A percentile compares a stretch with the other conserved stretches of the same genome.
Conservation (phyloP, 257 asterid genomes). For the Echium plantagineum region DNA sequence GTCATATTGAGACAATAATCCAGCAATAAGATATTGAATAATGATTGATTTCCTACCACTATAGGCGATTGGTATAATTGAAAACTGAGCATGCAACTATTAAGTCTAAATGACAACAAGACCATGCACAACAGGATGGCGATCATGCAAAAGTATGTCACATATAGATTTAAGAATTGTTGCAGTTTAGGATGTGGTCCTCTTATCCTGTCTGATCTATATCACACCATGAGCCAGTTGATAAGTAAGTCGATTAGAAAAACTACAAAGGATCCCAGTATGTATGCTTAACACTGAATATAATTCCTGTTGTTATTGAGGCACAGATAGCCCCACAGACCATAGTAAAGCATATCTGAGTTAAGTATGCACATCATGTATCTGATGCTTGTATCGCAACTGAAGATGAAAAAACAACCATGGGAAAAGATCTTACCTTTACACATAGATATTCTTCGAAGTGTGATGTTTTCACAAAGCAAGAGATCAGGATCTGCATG, state of each 20-base stretch:
- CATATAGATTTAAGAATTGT: no score
- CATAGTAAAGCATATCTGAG: neutral
- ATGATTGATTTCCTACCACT: neutral
- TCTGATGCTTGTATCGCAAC: neutral
- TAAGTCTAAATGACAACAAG: neutral
- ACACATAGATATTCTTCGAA: slow-evolving; percentile 90
- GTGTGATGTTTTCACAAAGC: slow-evolving; percentile 99
- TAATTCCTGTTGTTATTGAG: neutral
- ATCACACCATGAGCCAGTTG: no score
- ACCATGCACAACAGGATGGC: neutral
- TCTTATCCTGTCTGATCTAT: no score
- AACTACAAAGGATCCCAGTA: no score
- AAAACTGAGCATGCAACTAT: neutral
- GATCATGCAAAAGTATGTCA: no score
- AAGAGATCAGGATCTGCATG: slow-evolving; percentile 75
- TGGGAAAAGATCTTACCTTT: slow-evolving; percentile 50
- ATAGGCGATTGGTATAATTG: neutral
- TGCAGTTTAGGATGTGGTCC: no score
- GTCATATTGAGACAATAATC: neutral
- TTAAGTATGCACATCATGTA: slow-evolving; percentile 1
- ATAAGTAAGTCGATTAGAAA: no score
- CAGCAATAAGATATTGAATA: neutral
- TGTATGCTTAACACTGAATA: no score
- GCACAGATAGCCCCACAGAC: neutral
- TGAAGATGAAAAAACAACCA: slow-evolving; percentile 2